These are phyloP conservation scores for Ajuga reptans DNA, from an alignment of 305 asterid species.

Conservation along the genomic window DNA sequence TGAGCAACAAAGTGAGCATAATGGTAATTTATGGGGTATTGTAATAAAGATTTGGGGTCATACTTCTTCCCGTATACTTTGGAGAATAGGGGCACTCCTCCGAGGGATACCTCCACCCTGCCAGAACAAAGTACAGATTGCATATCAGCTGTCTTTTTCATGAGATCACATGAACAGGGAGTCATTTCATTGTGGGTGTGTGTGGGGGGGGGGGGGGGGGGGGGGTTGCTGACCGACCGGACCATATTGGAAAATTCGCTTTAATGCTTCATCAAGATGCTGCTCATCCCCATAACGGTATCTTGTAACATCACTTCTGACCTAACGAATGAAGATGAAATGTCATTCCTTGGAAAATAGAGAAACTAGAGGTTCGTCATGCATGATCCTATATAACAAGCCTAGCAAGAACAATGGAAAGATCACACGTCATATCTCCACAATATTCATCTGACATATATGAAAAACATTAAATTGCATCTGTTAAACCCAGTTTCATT, in stretches of 20 bases:
- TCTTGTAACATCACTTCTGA: constrained; percentile 84
- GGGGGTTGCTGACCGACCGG: constrained; percentile 42
- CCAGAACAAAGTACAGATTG: constrained; percentile 12
- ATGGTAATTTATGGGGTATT: background rate
- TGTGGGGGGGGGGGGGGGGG: background rate
- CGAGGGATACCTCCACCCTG: constrained; percentile 96
- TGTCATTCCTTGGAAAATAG: constrained; percentile 15
- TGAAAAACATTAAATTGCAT: background rate
- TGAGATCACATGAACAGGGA: background rate
- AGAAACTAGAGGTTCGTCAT: constrained; percentile 7
- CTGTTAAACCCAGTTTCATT: background rate
- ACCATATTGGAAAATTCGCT: constrained; percentile 88
- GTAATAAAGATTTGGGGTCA: constrained; percentile 11
- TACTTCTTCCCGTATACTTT: constrained; percentile 83
- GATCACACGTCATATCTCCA: background rate
- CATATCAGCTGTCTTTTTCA: background rate
- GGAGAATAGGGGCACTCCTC: constrained; percentile 78
- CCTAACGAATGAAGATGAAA: constrained; percentile 41
- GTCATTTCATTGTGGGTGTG: too few relatives aligned
- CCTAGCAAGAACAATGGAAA: background rate
- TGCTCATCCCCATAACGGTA: constrained; percentile 96
- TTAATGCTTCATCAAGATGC: constrained; percentile 88
- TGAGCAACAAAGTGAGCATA: background rate
- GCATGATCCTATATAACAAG: background rate
- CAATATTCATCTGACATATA: background rate